These are phyloP conservation scores for Stereocaulon alpinum DNA, from an alignment of 495 filamentous ascomycete species.

Conservation along the genomic window DNA sequence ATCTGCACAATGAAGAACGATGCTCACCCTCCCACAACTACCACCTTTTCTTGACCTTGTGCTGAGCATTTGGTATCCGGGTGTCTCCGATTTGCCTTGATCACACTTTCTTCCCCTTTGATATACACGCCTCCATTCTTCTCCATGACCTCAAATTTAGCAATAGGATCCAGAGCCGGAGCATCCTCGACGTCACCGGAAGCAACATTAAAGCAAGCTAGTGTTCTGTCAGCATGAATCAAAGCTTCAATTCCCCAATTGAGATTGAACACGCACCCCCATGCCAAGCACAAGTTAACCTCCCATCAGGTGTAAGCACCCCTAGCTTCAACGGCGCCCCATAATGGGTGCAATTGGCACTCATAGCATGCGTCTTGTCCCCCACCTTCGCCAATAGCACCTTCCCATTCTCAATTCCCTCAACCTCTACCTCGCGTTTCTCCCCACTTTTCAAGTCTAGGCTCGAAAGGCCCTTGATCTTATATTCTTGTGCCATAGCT, in stretches of 20 bases:
- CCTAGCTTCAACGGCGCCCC: constrained; percentile 80
- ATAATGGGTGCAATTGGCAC: constrained; percentile 89
- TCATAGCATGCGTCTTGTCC: constrained; percentile 65
- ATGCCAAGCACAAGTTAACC: constrained; percentile 91
- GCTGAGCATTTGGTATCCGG: constrained; percentile 63
- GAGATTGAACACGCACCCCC: constrained; percentile 49
- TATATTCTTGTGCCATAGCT: constrained; percentile 65
- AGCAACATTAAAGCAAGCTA: constrained; percentile 75
- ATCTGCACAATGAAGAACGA: background rate
- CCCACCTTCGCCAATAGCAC: constrained; percentile 71
- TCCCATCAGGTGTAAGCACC: constrained; percentile 68
- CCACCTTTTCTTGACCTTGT: constrained; percentile 56
- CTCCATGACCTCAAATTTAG: constrained; percentile 68
- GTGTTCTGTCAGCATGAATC: background rate
- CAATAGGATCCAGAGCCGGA: constrained; percentile 71
- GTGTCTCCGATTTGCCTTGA: constrained; percentile 63
- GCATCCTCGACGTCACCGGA: constrained; percentile 95
- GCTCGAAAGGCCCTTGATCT: constrained; percentile 67
- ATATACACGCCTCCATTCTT: constrained; percentile 78
- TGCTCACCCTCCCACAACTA: constrained; percentile 74
- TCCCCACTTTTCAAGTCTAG: constrained; percentile 65
- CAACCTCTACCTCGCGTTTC: constrained; percentile 81
- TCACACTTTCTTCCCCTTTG: constrained; percentile 63
- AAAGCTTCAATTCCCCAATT: background rate
- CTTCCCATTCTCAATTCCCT: constrained; percentile 76